Base-by-base conservation (phyloP, 768 basidiomycete genomes). In the Multifurca ochricompacta region DNA sequence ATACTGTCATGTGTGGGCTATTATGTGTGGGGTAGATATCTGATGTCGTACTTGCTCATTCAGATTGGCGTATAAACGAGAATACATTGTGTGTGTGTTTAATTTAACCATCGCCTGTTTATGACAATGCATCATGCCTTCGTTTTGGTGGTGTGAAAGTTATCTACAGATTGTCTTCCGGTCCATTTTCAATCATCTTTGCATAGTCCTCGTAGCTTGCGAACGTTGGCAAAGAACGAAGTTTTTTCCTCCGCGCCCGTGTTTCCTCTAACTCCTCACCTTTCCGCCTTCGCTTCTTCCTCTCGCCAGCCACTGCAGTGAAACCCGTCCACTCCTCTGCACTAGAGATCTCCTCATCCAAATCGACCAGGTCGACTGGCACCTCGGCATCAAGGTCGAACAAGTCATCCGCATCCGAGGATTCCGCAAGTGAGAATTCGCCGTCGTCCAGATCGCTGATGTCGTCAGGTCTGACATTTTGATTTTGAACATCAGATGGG, bases 201-300 rank as follows among this genome's bases (percentile, higher is more conserved):
- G 83, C 85, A 61, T 90, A 92, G 53, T 91, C 89, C 54, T 92
- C 90, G 62, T 91, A 91, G 64, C 80, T 87, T 10, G 89, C 90
- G 65, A 92, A 92, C 32, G 85, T 90, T 4, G 87, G 87, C 59
- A 90, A 65, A 9, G 79, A 75, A 53, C 73, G 74, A 65, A 78
- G 64, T 70, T 83, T 91, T 73, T 89, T 89, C 69, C 82, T 77
- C 69, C 75, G 77, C 64, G 68, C 73, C 54, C 70, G 68, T 46
- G 66, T 63, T 23, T 71, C 69, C 19, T 71, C 68, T 10, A 69
- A 67, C 21, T 64, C 69, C 13, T 60, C 66, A 43, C 70, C 64
- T 64, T 79, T 81, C 55, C 79, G 72, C 65, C 77, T 81, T 23
- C 59, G 51, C 32, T 59, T 70, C 71, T 59, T 65, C 67, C 48